Evolutionary conservation across 352 stramenopile genomes (phyloP).

Genomic region (Peronospora destructor): DNA sequence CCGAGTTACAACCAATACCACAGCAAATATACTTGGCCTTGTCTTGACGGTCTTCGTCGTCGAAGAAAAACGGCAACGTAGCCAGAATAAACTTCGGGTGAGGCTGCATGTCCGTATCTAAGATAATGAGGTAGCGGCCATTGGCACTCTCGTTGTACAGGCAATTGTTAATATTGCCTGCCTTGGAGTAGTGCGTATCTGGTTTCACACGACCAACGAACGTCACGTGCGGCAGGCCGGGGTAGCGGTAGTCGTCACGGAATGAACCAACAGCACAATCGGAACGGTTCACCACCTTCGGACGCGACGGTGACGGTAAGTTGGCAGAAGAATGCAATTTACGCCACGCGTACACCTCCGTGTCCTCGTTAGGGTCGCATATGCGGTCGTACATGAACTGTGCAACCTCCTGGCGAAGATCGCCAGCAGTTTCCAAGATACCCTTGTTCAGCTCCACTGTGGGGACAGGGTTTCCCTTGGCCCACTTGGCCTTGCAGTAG

Average conservation of each 20-base stretch:
- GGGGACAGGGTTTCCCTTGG: conserved; percentile 64
- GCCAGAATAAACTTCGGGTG: conserved; percentile 71
- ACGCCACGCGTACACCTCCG: conserved; percentile 79
- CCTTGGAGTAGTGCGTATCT: conserved; percentile 79
- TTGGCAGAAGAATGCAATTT: conserved; percentile 82
- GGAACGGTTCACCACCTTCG: conserved; percentile 56
- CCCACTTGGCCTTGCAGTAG: conserved; percentile 81
- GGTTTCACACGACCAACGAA: conserved; percentile 78
- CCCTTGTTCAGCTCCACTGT: conserved; percentile 74
- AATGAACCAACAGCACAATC: conserved; percentile 78
- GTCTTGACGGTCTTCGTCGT: conserved; percentile 61
- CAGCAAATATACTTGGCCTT: conserved; percentile 79
- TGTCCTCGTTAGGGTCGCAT: conserved; percentile 76
- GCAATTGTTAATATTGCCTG: conserved; percentile 85
- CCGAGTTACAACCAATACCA: conserved; percentile 60
- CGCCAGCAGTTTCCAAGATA: conserved; percentile 70
- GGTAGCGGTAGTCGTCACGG: conserved; percentile 78
- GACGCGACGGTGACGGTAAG: conserved; percentile 51
- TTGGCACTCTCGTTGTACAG: conserved; percentile 81
- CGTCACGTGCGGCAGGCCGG: conserved; percentile 63
- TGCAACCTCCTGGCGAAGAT: conserved; percentile 70
- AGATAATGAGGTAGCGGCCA: conserved; percentile 71
- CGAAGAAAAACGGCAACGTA: conserved; percentile 76
- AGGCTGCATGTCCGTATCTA: conserved; percentile 83
- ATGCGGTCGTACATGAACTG: conserved; percentile 85